Conservation (phyloP, 257 asterid genomes). For the Solanum piurae region DNA sequence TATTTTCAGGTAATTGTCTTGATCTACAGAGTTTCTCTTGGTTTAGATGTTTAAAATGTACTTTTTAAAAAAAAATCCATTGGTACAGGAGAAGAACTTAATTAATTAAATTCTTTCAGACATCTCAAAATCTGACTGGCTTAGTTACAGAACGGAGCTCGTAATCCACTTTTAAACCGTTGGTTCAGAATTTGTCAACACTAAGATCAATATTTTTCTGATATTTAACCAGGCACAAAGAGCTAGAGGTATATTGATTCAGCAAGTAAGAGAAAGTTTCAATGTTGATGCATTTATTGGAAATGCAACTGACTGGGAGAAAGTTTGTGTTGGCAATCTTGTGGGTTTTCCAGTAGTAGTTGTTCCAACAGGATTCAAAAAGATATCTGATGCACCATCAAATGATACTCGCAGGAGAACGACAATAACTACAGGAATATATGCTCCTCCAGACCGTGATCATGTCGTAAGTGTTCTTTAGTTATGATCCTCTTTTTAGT, state of each 20-base stretch:
- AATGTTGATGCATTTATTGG: slow-evolving; percentile 81
- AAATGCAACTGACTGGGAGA: slow-evolving; percentile 86
- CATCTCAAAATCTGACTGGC: not conserved
- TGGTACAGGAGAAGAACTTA: not conserved
- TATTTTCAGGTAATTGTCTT: slow-evolving; percentile 54
- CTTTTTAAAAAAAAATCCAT: not conserved
- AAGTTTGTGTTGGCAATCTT: slow-evolving; percentile 71
- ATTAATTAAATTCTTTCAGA: not conserved
- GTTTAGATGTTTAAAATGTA: not conserved
- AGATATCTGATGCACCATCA: slow-evolving; percentile 46
- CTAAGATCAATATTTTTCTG: not conserved
- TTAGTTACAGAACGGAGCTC: not conserved
- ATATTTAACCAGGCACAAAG: slow-evolving; percentile 56
- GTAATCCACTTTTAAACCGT: not conserved
- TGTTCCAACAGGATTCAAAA: slow-evolving; percentile 71
- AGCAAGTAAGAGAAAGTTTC: slow-evolving; percentile 57
- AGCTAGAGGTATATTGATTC: slow-evolving; percentile 69
- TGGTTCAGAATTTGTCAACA: not conserved
- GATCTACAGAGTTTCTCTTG: not conserved
- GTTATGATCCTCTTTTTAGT: not conserved
- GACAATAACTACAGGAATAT: slow-evolving; percentile 68
- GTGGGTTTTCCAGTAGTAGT: slow-evolving; percentile 82
- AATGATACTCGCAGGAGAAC: slow-evolving; percentile 50
- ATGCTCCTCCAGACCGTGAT: slow-evolving; percentile 79
- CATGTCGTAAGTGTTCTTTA: slow-evolving; percentile 48